Evolutionary conservation across 768 basidiomycete genomes (phyloP).

Genomic region (Boletellus ananiceps): DNA sequence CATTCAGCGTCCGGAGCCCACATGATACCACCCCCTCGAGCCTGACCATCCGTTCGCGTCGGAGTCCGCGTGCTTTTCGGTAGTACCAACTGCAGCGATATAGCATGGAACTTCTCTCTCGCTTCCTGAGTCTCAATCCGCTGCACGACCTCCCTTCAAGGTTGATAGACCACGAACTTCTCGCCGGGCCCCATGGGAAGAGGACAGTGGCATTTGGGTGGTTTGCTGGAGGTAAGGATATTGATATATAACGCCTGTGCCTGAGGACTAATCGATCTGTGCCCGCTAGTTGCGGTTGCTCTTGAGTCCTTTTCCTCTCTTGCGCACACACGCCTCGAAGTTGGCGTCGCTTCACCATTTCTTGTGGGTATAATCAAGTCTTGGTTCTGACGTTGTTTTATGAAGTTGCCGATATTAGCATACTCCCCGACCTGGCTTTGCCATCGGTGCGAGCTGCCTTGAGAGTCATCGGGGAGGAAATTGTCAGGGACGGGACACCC

Average conservation of each 20-base stretch:
- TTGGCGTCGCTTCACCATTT: slow-evolving; percentile 79
- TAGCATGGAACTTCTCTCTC: slow-evolving; percentile 73
- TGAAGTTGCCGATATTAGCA: slow-evolving; percentile 33
- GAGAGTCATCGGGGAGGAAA: slow-evolving; percentile 50
- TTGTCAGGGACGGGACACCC: slow-evolving; percentile 56
- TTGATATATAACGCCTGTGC: background rate
- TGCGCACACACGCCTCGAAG: slow-evolving; percentile 72
- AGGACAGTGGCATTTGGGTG: slow-evolving; percentile 88
- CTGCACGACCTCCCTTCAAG: slow-evolving; percentile 34
- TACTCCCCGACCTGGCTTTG: slow-evolving; percentile 71
- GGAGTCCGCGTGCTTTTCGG: no score
- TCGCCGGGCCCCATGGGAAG: slow-evolving; percentile 59
- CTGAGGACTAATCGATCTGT: slow-evolving; percentile 1
- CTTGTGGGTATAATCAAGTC: slow-evolving; percentile 46
- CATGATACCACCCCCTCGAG: no score
- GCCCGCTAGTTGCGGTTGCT: slow-evolving; percentile 65
- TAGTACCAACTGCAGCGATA: slow-evolving; percentile 38
- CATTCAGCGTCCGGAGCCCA: no score
- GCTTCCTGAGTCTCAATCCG: slow-evolving; percentile 44
- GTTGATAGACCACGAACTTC: slow-evolving; percentile 82
- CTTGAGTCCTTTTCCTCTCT: slow-evolving; percentile 77
- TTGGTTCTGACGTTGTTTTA: background rate
- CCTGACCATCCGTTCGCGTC: no score
- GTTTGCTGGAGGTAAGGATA: slow-evolving; percentile 76
- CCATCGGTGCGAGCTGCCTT: slow-evolving; percentile 49